Evolutionary conservation across 2,329 filamentous ascomycete species (phyloP).

Genomic region (Phoma sp.): DNA sequence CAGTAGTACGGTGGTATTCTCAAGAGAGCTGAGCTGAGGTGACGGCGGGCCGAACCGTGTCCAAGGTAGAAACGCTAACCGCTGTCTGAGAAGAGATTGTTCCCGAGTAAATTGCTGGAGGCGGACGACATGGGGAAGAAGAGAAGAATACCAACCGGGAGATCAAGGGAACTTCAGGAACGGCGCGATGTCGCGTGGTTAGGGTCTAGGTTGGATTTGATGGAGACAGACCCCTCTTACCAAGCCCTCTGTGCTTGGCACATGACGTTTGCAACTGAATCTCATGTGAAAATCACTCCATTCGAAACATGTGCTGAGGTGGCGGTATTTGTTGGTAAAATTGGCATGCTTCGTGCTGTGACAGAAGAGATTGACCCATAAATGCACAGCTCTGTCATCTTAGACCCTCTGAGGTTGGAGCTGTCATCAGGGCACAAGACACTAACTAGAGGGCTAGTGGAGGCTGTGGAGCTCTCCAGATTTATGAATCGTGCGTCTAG

Average conservation of each 20-base stretch:
- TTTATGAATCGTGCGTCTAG: slow-evolving; percentile 2
- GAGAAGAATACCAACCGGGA: slow-evolving; percentile 20
- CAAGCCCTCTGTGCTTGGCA: slow-evolving; percentile 10
- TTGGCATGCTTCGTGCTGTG: too few relatives aligned
- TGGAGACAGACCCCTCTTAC: slow-evolving; percentile 23
- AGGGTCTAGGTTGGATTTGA: slow-evolving; percentile 20
- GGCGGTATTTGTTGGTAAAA: too few relatives aligned
- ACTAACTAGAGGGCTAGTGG: slow-evolving; percentile 16
- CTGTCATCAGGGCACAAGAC: slow-evolving; percentile 8
- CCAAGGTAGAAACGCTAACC: slow-evolving; percentile 35
- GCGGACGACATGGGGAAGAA: slow-evolving; percentile 46
- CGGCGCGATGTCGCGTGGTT: slow-evolving; percentile 39
- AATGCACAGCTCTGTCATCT: not conserved
- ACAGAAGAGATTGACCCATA: not conserved
- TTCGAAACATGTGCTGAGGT: too few relatives aligned
- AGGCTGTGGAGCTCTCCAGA: slow-evolving; percentile 24
- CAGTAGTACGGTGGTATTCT: slow-evolving; percentile 6
- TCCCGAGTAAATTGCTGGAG: slow-evolving; percentile 41
- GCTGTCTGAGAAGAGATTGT: slow-evolving; percentile 47
- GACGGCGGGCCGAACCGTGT: slow-evolving; percentile 35
- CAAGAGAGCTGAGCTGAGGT: slow-evolving; percentile 27
- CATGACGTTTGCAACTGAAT: slow-evolving; percentile 11
- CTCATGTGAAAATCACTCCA: not conserved
- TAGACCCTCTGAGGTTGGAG: not conserved
- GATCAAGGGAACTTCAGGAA: slow-evolving; percentile 27